Percentiles rank a stretch among this genome's conserved stretches.
Evolutionary conservation across 2,329 filamentous ascomycete species (phyloP).

Genomic region (Xylariaceae sp.): DNA sequence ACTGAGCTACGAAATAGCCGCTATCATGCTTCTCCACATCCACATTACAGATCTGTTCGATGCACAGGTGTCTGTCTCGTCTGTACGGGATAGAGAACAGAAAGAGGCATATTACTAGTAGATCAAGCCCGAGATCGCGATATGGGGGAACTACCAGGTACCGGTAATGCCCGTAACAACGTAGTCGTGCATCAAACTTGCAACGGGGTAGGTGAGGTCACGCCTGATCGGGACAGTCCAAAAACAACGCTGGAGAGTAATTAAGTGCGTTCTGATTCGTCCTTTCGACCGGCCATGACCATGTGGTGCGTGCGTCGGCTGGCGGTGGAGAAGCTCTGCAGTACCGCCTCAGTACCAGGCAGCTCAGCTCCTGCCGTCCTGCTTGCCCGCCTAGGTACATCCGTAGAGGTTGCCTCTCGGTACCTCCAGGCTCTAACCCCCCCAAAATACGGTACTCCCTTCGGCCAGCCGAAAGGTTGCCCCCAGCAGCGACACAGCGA

Average conservation of each 20-base stretch:
- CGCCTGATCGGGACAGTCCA: constrained; percentile 13
- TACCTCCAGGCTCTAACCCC: background rate
- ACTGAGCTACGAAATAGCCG: constrained; percentile 6
- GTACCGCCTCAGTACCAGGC: constrained; percentile 7
- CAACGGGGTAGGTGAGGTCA: constrained; percentile 25
- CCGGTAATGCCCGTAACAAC: constrained; percentile 7
- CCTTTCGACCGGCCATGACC: constrained; percentile 27
- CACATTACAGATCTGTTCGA: constrained; percentile 11
- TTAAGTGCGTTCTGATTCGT: constrained; percentile 30
- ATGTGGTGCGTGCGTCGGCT: background rate
- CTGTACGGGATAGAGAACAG: too few relatives aligned
- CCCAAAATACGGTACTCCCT: constrained; percentile 9
- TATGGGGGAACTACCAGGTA: too few relatives aligned
- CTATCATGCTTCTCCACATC: constrained; percentile 19
- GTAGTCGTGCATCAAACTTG: constrained; percentile 9
- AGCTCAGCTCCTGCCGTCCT: constrained; percentile 2
- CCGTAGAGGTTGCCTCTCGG: constrained; percentile 1
- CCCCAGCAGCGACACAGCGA: constrained; percentile 7
- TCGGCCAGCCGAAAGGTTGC: constrained; percentile 10
- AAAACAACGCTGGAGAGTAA: constrained; percentile 21
- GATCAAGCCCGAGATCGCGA: too few relatives aligned
- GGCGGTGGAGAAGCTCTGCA: constrained; percentile 1
- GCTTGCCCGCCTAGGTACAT: too few relatives aligned
- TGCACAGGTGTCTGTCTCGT: too few relatives aligned
- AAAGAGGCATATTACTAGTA: too few relatives aligned